These are phyloP conservation scores for Pittosporum tobira DNA, from an alignment of 129 eudicot genomes.

Conservation along the genomic window DNA sequence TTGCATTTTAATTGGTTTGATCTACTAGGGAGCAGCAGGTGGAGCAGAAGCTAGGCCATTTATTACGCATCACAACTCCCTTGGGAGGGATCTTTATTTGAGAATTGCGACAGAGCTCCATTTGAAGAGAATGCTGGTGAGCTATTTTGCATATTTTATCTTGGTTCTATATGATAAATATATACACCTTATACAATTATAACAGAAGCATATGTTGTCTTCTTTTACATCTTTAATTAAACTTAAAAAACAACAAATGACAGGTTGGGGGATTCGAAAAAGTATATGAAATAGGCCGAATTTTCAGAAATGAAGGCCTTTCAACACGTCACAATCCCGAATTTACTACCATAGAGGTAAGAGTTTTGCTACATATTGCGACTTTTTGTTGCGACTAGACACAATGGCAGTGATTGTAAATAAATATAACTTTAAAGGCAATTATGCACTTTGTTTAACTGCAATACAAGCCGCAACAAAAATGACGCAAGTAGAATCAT, in stretches of 20 bases:
- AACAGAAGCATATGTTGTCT: background rate
- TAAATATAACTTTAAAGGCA: too few relatives aligned
- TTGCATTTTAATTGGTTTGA: conserved; percentile 10
- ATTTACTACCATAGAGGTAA: conserved; percentile 96
- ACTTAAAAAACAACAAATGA: conserved; percentile 4
- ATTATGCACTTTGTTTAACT: too few relatives aligned
- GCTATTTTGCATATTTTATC: conserved; percentile 6
- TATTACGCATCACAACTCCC: conserved; percentile 93
- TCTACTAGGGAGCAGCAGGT: conserved; percentile 89
- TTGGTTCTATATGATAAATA: conserved; percentile 2
- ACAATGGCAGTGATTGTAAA: too few relatives aligned
- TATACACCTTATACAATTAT: background rate
- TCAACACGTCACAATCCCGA: conserved; percentile 99
- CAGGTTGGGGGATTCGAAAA: conserved; percentile 98
- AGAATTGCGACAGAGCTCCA: conserved; percentile 97
- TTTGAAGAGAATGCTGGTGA: conserved; percentile 93
- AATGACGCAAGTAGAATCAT: too few relatives aligned
- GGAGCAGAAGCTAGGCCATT: conserved; percentile 99
- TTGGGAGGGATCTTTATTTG: conserved; percentile 90
- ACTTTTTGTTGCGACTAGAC: too few relatives aligned
- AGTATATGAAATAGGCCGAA: conserved; percentile 91
- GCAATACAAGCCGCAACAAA: too few relatives aligned
- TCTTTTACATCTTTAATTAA: background rate
- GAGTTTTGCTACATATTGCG: too few relatives aligned
- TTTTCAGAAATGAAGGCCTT: conserved; percentile 95